Conservation (phyloP, 306 rosid genomes). For the Senna tora region DNA sequence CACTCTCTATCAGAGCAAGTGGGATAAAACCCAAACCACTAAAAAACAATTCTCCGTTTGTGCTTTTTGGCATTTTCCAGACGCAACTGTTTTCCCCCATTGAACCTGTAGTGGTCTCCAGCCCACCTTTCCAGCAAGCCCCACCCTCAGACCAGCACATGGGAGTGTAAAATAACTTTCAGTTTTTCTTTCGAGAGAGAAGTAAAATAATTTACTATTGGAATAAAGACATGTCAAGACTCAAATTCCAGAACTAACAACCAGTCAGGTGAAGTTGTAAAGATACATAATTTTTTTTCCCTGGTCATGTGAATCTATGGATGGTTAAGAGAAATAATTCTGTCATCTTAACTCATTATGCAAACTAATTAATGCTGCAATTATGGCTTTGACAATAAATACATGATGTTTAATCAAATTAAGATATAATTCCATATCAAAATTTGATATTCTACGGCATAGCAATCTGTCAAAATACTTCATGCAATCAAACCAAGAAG, state of each 20-base stretch:
- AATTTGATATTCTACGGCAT: background rate
- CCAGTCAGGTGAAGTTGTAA: too few species aligned
- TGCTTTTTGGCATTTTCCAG: background rate
- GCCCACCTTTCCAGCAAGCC: background rate
- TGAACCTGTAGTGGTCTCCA: background rate
- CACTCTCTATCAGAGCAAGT: background rate
- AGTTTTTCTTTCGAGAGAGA: too few species aligned
- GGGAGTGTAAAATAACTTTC: background rate
- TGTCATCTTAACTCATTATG: too few species aligned
- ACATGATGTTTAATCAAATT: background rate
- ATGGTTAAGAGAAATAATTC: too few species aligned
- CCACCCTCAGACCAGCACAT: background rate
- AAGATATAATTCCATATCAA: background rate
- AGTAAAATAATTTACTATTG: background rate
- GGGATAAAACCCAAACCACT: background rate
- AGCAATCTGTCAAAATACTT: background rate
- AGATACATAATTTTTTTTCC: too few species aligned
- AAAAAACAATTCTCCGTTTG: background rate
- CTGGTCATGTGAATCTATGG: too few species aligned
- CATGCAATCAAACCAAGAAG: background rate
- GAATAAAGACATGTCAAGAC: too few species aligned
- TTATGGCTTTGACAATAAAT: background rate
- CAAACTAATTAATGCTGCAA: background rate
- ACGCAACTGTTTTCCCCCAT: background rate
- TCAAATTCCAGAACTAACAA: too few species aligned